Evolutionary conservation across 441 rosid genomes (phyloP).

Genomic region (Corymbia calophylla): DNA sequence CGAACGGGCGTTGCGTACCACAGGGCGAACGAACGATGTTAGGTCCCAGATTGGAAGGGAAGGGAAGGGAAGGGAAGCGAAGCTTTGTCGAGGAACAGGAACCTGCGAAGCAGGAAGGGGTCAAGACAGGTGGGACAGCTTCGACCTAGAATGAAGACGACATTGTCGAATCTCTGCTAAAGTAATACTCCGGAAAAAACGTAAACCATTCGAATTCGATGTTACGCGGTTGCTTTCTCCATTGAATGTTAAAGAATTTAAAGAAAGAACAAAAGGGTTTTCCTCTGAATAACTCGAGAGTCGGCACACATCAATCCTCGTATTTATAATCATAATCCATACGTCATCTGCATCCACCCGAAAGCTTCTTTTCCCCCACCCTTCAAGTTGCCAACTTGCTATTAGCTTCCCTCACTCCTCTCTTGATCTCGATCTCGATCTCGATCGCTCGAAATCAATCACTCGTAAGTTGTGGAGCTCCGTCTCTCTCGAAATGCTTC

Average conservation of each 20-base stretch:
- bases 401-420: neutral
- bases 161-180: too few relatives aligned
- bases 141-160: too few relatives aligned
- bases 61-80: neutral
- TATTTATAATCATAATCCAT: neutral
- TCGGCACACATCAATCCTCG: neutral
- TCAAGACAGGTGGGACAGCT: too few relatives aligned
- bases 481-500: neutral
- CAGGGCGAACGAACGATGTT: neutral
- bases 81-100: too few relatives aligned
- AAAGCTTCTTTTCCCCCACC: too few relatives aligned
- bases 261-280: neutral
- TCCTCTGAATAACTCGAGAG: neutral
- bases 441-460: neutral
- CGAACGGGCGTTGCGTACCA: neutral
- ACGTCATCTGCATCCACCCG: neutral
- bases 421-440: neutral
- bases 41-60: neutral
- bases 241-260: neutral
- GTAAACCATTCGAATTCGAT: too few relatives aligned
- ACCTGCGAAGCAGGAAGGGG: too few relatives aligned
- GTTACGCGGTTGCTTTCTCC: neutral
- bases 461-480: neutral
- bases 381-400: too few relatives aligned
- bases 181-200: too few relatives aligned